Evolutionary conservation across 2,329 filamentous ascomycete genomes (phyloP), one percentile per base, ranked within the genome.

Genomic region (Nigrograna mackinnonii): DNA sequence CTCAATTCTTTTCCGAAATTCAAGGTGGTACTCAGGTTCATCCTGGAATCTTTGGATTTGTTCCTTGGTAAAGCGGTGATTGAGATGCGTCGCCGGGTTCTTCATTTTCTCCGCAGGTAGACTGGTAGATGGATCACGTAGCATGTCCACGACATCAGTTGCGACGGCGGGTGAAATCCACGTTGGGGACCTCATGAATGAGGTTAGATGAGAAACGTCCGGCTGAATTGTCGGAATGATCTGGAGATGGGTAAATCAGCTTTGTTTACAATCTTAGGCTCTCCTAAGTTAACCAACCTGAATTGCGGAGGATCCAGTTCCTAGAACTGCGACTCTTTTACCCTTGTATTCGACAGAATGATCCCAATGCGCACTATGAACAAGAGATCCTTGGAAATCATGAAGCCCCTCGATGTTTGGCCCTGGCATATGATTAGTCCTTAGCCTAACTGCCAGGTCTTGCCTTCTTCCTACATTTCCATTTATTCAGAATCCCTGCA

Each of bases 191-290:
- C 65, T 55, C 12, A 58, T 58, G 42, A 67, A 68, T n/a, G 54
- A 57, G 16, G 49, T 52, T 5, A 66, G 44, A 9, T 64, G 55
- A 0, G 63, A 62, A 5, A 56, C 59, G 5, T 58, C 35, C 9
- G 67, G 28, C 52, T 69, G 72, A 2, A 75, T 60, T 3, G 60
- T 60, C 2, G 65, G 60, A 4, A 73, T 64, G 17, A 71, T 71
- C 36, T 71, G n/a, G n/a, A n/a, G n/a, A n/a, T n/a, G n/a, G n/a
- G n/a, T n/a, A n/a, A n/a, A n/a, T n/a, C n/a, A n/a, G 55, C 56
- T 39, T 66, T 57, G 9, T 69, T 67, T 45, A 71, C 69, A 65
- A 73, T 72, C 4, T 49, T 65, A 6, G 70, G 69, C 4, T 72
- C 67, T 9, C 67, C n/a, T n/a, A n/a, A n/a, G n/a, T n/a, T n/a